Evolutionary conservation across 805 yeast species (phyloP).

Genomic region (Ogataea pignaliae): DNA sequence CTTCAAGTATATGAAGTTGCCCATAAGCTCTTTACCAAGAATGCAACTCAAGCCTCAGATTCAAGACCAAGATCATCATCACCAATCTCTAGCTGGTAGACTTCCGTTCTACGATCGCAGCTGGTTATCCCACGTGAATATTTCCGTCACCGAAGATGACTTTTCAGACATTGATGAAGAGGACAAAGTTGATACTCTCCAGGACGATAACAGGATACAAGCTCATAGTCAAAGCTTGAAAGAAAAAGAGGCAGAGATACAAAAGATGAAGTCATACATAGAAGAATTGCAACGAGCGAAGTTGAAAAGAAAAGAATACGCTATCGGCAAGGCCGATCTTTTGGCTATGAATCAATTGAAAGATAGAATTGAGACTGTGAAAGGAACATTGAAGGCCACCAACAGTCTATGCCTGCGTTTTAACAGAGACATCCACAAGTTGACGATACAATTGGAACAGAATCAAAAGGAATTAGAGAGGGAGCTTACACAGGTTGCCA

Average conservation of each 20-base stretch:
- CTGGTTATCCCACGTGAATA: constrained; percentile 15
- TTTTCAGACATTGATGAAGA: constrained; percentile 29
- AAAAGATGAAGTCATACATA: constrained; percentile 16
- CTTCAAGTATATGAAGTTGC: constrained; percentile 7
- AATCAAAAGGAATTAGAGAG: constrained; percentile 10
- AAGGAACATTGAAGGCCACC: constrained; percentile 3
- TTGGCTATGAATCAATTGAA: neutral
- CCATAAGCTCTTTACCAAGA: neutral
- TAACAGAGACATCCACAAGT: constrained; percentile 9
- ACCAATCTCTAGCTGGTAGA: too few species aligned
- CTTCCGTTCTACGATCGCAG: constrained; percentile 13
- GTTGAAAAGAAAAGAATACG: neutral
- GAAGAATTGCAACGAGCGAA: constrained; percentile 10
- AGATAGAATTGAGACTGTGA: constrained; percentile 5
- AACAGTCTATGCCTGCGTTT: constrained; percentile 8
- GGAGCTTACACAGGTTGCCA: constrained; percentile 5
- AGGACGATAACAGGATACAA: constrained; percentile 2
- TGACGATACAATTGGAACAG: constrained; percentile 5
- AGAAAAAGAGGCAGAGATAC: constrained; percentile 15
- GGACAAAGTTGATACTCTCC: constrained; percentile 1
- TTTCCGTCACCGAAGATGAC: constrained; percentile 36
- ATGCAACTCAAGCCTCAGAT: too few species aligned
- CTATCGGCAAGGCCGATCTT: neutral
- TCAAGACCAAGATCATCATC: too few species aligned
- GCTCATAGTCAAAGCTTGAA: constrained; percentile 2